phyloP scores from a whole-genome alignment of 2,329 filamentous ascomycete species.

The Cercospora sp. region DNA sequence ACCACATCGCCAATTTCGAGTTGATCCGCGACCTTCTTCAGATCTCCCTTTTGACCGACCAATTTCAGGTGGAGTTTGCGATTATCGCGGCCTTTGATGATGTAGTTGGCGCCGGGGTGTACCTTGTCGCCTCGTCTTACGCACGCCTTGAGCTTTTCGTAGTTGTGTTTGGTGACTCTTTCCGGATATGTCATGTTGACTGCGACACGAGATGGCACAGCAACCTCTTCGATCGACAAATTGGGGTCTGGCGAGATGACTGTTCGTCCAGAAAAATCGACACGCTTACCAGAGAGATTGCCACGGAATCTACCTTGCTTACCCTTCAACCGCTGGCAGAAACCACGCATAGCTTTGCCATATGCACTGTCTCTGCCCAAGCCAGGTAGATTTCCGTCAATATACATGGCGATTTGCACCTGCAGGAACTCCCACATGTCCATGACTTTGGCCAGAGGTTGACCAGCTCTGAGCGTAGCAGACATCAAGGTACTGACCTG shows the following conservation, averaged over 20 bases:
- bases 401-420: conserved; percentile 93
- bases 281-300: conserved; percentile 95
- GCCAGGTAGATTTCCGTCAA: conserved; percentile 93
- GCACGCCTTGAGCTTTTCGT: conserved; percentile 73
- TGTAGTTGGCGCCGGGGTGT: conserved; percentile 85
- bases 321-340: conserved; percentile 92
- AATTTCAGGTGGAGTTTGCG: conserved; percentile 71
- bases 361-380: conserved; percentile 78
- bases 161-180: conserved; percentile 79
- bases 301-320: conserved; percentile 97
- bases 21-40: conserved; percentile 68
- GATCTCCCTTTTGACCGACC: conserved; percentile 50
- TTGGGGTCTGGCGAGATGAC: conserved; percentile 98
- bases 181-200: conserved; percentile 97
- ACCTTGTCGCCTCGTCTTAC: conserved; percentile 72
- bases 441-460: conserved; percentile 85
- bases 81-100: conserved; percentile 69
- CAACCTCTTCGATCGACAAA: conserved; percentile 87
- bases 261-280: conserved; percentile 95
- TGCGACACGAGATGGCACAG: conserved; percentile 86
- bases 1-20: conserved; percentile 84
- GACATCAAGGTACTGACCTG: conserved; percentile 87
- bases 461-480: conserved; percentile 77
- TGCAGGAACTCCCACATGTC: conserved; percentile 98
- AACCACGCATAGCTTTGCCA: conserved; percentile 85